A percentile compares a stretch with the other conserved stretches of the same genome.
phyloP scores from a whole-genome alignment of 2,329 filamentous ascomycete genomes.

The Alternaria infectoria region DNA sequence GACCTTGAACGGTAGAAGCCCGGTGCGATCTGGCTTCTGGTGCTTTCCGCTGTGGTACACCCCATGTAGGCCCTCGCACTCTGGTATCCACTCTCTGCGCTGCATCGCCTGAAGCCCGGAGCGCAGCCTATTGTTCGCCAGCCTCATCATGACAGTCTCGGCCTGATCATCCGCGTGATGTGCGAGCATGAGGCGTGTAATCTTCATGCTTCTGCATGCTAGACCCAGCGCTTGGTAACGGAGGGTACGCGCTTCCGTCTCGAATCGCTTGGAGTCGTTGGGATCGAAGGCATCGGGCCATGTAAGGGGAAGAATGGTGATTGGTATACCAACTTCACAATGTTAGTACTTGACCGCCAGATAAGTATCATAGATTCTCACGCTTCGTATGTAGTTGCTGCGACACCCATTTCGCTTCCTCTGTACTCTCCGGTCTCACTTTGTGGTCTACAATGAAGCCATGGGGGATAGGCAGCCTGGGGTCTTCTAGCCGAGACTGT shows the following conservation, averaged over 20 bases:
- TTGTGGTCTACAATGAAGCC: conserved; percentile 69
- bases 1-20: conserved; percentile 43
- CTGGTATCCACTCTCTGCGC: conserved; percentile 73
- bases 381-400: conserved; percentile 53
- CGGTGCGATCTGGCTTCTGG: conserved; percentile 10
- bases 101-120: conserved; percentile 76
- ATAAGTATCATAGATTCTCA: conserved; percentile 30
- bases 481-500: conserved; percentile 18
- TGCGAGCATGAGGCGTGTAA: conserved; percentile 73
- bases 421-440: conserved; percentile 60
- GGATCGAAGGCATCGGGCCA: conserved; percentile 49
- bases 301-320: conserved; percentile 45
- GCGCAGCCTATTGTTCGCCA: conserved; percentile 71
- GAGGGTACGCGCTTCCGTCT: conserved; percentile 74
- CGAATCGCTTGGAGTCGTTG: conserved; percentile 67
- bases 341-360: conserved; percentile 14
- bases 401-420: conserved; percentile 61
- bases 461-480: conserved; percentile 45
- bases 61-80: conserved; percentile 77
- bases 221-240: conserved; percentile 75
- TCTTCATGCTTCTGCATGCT: conserved; percentile 60
- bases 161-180: conserved; percentile 92
- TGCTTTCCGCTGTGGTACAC: conserved; percentile 57
- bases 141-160: conserved; percentile 84
- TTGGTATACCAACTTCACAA: conserved; percentile 34